Evolutionary conservation across 2,329 filamentous ascomycete species (phyloP).

Genomic region (Pseudopithomyces chartarum): DNA sequence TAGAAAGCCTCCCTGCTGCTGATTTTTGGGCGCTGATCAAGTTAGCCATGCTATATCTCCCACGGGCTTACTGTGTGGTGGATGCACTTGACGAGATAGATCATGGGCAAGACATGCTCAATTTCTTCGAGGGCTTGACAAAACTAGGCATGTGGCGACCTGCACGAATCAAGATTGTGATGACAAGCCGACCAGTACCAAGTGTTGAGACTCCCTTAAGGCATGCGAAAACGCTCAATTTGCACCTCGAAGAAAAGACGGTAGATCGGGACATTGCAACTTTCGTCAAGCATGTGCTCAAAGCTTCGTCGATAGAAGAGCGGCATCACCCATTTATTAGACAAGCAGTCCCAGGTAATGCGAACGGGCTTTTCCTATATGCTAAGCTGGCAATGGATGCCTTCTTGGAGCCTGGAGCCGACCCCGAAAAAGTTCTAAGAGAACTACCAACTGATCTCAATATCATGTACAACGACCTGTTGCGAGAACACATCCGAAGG

Average conservation of each 20-base stretch:
- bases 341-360: slow-evolving; percentile 42
- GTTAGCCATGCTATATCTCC: slow-evolving; percentile 10
- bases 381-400: slow-evolving; percentile 51
- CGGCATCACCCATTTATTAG: slow-evolving; percentile 12
- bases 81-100: slow-evolving; percentile 58
- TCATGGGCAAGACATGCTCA: slow-evolving; percentile 33
- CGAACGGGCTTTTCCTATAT: slow-evolving; percentile 54
- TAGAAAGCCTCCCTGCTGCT: slow-evolving; percentile 13
- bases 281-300: slow-evolving; percentile 36
- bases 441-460: slow-evolving; percentile 45
- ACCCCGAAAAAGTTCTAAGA: slow-evolving; percentile 31
- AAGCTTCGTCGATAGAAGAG: slow-evolving; percentile 18
- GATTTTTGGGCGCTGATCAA: slow-evolving; percentile 20
- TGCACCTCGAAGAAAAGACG: slow-evolving; percentile 45
- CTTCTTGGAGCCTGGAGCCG: slow-evolving; percentile 28
- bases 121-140: slow-evolving; percentile 43
- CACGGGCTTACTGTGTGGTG: slow-evolving; percentile 45
- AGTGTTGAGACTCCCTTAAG: slow-evolving; percentile 40
- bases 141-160: slow-evolving; percentile 40
- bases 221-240: slow-evolving; percentile 24
- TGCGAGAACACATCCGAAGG: slow-evolving; percentile 43
- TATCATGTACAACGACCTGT: slow-evolving; percentile 48
- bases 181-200: slow-evolving; percentile 51
- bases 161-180: slow-evolving; percentile 46
- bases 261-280: slow-evolving; percentile 50